A percentile compares a stretch with the other conserved stretches of the same genome.
Conservation (phyloP, 1,284 basidiomycete species). For the Pseudozyma sp. region DNA sequence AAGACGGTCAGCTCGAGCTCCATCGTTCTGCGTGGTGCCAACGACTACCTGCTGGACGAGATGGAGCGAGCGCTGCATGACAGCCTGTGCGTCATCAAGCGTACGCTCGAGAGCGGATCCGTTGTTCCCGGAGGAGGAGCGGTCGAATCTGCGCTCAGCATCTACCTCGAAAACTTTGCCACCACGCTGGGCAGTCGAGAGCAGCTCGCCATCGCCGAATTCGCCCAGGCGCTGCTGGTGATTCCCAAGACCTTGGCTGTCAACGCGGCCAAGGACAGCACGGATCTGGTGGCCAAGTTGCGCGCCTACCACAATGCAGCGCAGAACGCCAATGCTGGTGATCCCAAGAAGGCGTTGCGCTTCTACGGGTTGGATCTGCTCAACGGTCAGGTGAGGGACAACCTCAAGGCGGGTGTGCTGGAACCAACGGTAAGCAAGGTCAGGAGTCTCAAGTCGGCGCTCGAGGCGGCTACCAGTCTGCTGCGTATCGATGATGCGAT, state of each 20-base stretch:
- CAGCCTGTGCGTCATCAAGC: conserved; percentile 92
- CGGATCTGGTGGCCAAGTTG: conserved; percentile 95
- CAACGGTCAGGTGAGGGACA: conserved; percentile 94
- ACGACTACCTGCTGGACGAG: conserved; percentile 99
- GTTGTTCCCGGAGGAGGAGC: conserved; percentile 98
- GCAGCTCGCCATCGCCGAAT: conserved; percentile 98
- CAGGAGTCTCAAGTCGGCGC: conserved; percentile 92
- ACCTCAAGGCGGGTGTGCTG: conserved; percentile 89
- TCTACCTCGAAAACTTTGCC: conserved; percentile 99
- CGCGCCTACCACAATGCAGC: conserved; percentile 95
- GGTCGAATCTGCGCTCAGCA: conserved; percentile 94
- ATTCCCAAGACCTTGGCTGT: conserved; percentile 96
- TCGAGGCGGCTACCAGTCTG: conserved; percentile 94
- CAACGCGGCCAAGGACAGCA: conserved; percentile 98
- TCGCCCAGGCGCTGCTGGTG: conserved; percentile 89
- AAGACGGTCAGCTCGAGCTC: conserved; percentile 94
- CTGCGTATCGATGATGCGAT: conserved; percentile 88
- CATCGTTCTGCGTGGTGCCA: conserved; percentile 93
- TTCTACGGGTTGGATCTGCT: conserved; percentile 95
- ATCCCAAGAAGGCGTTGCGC: conserved; percentile 93
- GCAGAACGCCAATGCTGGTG: conserved; percentile 83
- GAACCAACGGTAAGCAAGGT: conserved; percentile 98
- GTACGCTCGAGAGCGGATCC: conserved; percentile 93
- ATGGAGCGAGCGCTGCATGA: conserved; percentile 99
- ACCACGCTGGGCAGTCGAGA: conserved; percentile 93